Evolutionary conservation across 306 rosid species (phyloP).

Genomic region (Dryas alaskensis): DNA sequence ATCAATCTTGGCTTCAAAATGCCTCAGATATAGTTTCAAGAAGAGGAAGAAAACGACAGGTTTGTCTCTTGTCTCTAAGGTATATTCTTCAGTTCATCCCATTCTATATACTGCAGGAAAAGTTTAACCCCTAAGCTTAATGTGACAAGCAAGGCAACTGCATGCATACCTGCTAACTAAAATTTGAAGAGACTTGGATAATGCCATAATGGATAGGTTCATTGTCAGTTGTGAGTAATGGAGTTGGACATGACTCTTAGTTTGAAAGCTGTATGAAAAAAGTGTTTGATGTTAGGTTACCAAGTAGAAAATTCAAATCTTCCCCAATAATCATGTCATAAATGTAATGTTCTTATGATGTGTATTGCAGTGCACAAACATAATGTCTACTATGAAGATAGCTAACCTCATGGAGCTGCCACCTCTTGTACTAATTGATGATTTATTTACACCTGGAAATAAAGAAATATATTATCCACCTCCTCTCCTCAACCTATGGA

Average conservation of each 20-base stretch:
- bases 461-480: constrained; percentile 61
- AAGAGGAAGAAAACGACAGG: constrained; percentile 69
- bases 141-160: background rate
- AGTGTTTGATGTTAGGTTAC: background rate
- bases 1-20: constrained; percentile 78
- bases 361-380: constrained; percentile 38
- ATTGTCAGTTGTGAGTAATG: background rate
- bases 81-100: constrained; percentile 20
- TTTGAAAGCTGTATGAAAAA: background rate
- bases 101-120: background rate
- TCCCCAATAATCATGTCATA: constrained; percentile 12
- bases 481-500: constrained; percentile 67
- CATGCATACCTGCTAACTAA: background rate
- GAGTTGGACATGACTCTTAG: background rate
- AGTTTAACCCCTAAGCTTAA: background rate
- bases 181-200: background rate
- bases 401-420: constrained; percentile 73
- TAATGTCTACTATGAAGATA: constrained; percentile 49
- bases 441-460: constrained; percentile 46
- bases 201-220: background rate
- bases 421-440: constrained; percentile 48
- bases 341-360: background rate
- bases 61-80: constrained; percentile 26
- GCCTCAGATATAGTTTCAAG: constrained; percentile 56
- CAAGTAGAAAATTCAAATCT: background rate